Evolutionary conservation across 2,329 filamentous ascomycete genomes (phyloP), one percentile per base, ranked within the genome.

Genomic region (Pseudomassariella vexata): DNA sequence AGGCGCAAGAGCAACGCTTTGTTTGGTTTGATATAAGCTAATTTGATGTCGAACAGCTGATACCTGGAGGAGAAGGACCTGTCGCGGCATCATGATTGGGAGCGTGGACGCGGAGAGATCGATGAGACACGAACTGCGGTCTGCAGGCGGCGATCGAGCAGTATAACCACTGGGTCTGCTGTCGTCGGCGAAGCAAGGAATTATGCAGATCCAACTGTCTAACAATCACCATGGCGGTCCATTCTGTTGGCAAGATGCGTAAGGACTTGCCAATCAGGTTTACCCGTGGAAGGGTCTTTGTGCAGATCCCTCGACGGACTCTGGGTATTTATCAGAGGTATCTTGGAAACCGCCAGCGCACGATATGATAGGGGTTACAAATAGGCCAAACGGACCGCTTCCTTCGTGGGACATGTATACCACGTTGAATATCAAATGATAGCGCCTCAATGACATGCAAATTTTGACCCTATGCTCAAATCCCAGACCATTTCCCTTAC

Each of bases 21-120:
- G 14, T 17, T 19, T 14, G 9, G 28, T 12, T 16, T 19, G 23
- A 15, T 9, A 3, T 24, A 24, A 6, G 11, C 31, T 30, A 23
- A 35, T n/a, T 22, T 38, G n/a, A 16, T 21, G 9, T 20, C 5
- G 11, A 25, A 16, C 42, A 88, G 82, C 70, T 88, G 59, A 86
- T 87, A 51, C 83, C 83, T 4, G 83, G 83, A 47, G 83, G 83
- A 30, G 83, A 87, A 56, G 83, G 83, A 4, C 83, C 83, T 9
- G 63, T 61, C 28, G 51, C 43, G 14, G 46, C 55, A 21, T 56
- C 45, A 49, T 45, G n/a, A 29, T n/a, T n/a, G n/a, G n/a, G 27
- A 11, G 27, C 16, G 17, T 29, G 6, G 24, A 26, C 7, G 15
- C 12, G 12, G 12, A 26, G 7, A 26, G 12, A 24, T 25, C 21